Conservation (phyloP, 805 yeast species). For the Spathaspora sp. region DNA sequence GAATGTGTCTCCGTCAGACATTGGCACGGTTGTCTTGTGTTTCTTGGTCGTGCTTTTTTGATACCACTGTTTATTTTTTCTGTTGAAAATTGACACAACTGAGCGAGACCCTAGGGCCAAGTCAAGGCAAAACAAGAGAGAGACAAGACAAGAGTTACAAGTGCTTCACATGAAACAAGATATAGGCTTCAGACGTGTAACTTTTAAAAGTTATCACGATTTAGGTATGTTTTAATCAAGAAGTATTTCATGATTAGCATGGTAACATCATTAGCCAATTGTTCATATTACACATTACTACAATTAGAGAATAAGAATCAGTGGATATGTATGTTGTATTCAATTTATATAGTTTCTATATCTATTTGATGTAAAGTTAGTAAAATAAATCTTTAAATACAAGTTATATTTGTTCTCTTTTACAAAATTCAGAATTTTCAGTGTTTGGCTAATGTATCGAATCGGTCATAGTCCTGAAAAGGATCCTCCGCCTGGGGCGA, state of each 20-base stretch:
- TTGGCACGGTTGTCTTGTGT: conserved; percentile 6
- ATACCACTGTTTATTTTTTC: background rate
- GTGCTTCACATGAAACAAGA: too few species aligned
- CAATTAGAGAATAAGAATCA: conserved; percentile 2
- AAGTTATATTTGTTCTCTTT: background rate
- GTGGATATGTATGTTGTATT: background rate
- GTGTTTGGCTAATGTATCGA: conserved; percentile 62
- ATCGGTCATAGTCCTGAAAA: conserved; percentile 62
- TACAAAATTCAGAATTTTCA: conserved; percentile 55
- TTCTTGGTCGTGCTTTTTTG: conserved; percentile 6
- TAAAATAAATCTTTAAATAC: background rate
- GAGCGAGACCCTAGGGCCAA: background rate
- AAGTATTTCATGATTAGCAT: conserved; percentile 60
- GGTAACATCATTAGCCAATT: conserved; percentile 47
- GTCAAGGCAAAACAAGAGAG: background rate
- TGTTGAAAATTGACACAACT: background rate
- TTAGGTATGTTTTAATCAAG: conserved; percentile 37
- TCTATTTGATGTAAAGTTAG: background rate
- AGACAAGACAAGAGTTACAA: background rate
- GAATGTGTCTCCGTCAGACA: conserved; percentile 1
- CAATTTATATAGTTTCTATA: background rate
- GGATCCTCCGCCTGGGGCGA: conserved; percentile 76
- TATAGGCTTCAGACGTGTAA: conserved; percentile 13
- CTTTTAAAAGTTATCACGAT: conserved; percentile 19
- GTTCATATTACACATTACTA: background rate